A percentile compares a stretch with the other conserved stretches of the same genome.
These are phyloP conservation scores for Sphagnum tenellum DNA, from an alignment of 225 moss, liverwort and hornwort genomes.

Conservation along the genomic window DNA sequence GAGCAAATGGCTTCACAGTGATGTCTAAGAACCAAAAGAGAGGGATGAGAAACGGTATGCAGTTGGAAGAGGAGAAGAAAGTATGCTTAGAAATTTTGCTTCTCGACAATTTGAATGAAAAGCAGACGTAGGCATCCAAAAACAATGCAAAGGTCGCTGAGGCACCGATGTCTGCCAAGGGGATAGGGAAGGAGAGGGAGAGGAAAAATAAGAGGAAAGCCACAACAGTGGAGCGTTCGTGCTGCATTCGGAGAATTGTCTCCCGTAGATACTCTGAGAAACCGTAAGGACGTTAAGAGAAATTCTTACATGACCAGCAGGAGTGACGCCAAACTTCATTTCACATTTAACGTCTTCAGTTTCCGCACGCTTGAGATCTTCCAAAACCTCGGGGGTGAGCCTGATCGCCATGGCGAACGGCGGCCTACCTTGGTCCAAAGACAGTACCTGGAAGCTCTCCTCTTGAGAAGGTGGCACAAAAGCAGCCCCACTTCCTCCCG, in stretches of 20 bases:
- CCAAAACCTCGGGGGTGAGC: conserved; percentile 72
- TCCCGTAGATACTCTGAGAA: neutral
- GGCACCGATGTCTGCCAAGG: no score
- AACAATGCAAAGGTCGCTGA: no score
- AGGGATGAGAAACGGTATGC: no score
- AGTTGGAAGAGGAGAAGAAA: no score
- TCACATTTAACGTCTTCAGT: conserved; percentile 48
- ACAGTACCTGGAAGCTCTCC: conserved; percentile 77
- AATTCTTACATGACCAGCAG: conserved; percentile 52
- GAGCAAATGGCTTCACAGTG: no score
- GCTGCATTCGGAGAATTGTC: neutral
- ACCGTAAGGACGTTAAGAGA: neutral
- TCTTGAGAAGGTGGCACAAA: conserved; percentile 26
- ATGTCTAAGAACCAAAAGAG: no score
- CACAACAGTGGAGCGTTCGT: no score
- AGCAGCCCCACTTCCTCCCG: conserved; percentile 26
- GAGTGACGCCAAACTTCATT: conserved; percentile 82
- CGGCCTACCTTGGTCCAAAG: conserved; percentile 28
- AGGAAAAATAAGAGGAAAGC: no score
- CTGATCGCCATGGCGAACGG: conserved; percentile 94
- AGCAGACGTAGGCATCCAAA: no score
- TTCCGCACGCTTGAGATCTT: conserved; percentile 67
- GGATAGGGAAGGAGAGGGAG: no score
- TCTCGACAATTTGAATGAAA: no score
- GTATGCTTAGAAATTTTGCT: no score